Percentiles rank a stretch among this genome's conserved stretches.
These are phyloP conservation scores for Stylosanthes scabra DNA, from an alignment of 331 rosid genomes.

Conservation along the genomic window DNA sequence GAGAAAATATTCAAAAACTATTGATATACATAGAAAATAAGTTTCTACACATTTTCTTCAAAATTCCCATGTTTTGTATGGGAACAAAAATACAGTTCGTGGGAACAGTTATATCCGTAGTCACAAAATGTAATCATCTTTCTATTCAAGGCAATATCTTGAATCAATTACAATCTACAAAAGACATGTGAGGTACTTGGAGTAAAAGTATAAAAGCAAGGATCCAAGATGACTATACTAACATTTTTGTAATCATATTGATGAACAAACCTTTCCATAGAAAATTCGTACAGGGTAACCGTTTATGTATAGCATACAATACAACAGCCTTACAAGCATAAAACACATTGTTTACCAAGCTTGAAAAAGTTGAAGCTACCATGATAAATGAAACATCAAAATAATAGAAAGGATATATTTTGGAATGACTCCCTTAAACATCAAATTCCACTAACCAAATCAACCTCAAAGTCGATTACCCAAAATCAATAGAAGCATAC, in stretches of 20 bases:
- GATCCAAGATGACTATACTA: too few species aligned
- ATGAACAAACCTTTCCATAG: too few species aligned
- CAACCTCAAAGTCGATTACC: background rate
- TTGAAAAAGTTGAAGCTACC: too few species aligned
- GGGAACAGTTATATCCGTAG: background rate
- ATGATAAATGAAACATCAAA: too few species aligned
- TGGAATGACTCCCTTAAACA: too few species aligned
- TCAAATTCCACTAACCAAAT: background rate
- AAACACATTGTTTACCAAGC: background rate
- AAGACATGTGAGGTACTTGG: slow-evolving; percentile 10
- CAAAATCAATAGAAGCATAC: background rate
- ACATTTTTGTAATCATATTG: too few species aligned
- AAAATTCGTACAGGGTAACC: too few species aligned
- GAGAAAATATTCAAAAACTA: too few species aligned
- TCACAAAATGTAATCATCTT: background rate
- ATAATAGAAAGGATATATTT: too few species aligned
- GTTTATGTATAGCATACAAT: background rate
- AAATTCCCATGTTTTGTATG: too few species aligned
- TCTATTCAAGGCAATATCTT: slow-evolving; percentile 5
- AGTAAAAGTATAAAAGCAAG: slow-evolving; percentile 1
- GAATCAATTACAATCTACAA: slow-evolving; percentile 24
- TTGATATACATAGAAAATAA: too few species aligned
- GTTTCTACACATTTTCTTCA: too few species aligned
- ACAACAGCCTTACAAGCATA: background rate
- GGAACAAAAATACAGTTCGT: slow-evolving; percentile 13